Base-by-base conservation (phyloP, 2,329 filamentous ascomycete species). In the Ophiocordyceps unilateralis region DNA sequence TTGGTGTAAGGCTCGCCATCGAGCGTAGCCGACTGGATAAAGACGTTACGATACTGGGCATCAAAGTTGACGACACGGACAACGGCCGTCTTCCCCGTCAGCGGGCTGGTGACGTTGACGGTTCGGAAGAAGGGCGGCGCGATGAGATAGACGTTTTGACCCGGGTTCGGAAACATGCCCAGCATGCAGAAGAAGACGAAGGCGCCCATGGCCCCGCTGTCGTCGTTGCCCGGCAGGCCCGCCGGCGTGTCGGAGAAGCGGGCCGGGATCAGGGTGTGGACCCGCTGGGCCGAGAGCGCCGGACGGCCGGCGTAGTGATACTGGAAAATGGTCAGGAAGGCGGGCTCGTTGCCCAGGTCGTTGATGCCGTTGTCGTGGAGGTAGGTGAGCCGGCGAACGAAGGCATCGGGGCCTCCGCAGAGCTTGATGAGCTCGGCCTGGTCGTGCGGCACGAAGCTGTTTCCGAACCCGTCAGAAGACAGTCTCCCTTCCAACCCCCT, bases 121-220 rank as follows among this genome's bases (percentile, higher is more conserved):
- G 67, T 64, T 47, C 70, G 64, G 49, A 84, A 84, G 51, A 74
- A 84, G 0, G 81, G 80, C 0, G 80, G 73, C 0, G 64, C 81
- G 48, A 83, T 79, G n/a, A 83, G 68, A 49, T 83, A 83, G 0
- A 83, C 76, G 47, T 82, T 63, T 51, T 83, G 79, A 0, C 78
- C 79, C 0, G 76, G 68, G 37, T 81, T 76, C 0, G 80, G 80
- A 56, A 78, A 84, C 7, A 83, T 58, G 0, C 80, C 80, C 63
- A 83, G 72, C 78, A 83, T 83, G 21, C 69, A 64, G 1, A 83
- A 69, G 0, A 74, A 74, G 1, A 76, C 62, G 46, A 82, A 83
- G 0, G 70, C 71, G 17, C 78, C 79, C 78, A 83, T 83, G 0
- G 80, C 76, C 4, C 80, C 80, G 40, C 68, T 71, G 54, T 84